Base-by-base conservation (phyloP, 2,329 filamentous ascomycete species). In the Ampelomyces quisqualis region DNA sequence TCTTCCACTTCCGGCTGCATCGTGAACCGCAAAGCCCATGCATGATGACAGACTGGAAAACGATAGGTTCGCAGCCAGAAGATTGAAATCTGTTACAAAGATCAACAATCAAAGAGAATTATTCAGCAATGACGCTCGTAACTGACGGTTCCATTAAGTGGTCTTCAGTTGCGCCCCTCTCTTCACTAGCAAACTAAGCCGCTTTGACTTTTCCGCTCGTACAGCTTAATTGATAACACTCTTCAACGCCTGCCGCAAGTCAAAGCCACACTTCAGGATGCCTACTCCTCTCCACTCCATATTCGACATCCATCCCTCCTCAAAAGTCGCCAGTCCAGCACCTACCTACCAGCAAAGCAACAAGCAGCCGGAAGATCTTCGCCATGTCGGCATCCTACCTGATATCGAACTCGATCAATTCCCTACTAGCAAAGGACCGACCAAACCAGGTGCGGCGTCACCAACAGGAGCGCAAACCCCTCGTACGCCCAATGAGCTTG, bases 401-500 rank as follows among this genome's bases (percentile, higher is more conserved):
- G 51, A 58, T 10, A 49, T 68, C 10, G 69, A 72, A 48, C 62
- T 73, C 6, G 60, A 68, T 27, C 41, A 63, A 5, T 38, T 65
- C 11, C 40, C 42, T 4, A 19, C 41, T 5, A 8, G 4, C 10
- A 39, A 55, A 49, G 24, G 2, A 22, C 44, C 7, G 10, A 51
- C 52, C 21, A 43, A 51, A 13, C 41, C 57, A 13, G 40, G 43
- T n/a, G 45, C 43, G 7, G 27, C 35, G 7, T 27, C 11, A 5
- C 42, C 36, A n/a, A 44, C 47, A 5, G 53, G 53, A 2, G 30
- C 35, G 1, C 50, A 60, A 33, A 62, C 58, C 2, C 59, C 66
- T 2, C 62, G 50, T 32, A 67, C 67, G 1, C 67, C 65, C 0
- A 65, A 69, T 33, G 66, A 73, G 34, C 58, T 81, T 1, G 81